Evolutionary conservation across 306 rosid species (phyloP).

Genomic region (Heteromeles arbutifolia): DNA sequence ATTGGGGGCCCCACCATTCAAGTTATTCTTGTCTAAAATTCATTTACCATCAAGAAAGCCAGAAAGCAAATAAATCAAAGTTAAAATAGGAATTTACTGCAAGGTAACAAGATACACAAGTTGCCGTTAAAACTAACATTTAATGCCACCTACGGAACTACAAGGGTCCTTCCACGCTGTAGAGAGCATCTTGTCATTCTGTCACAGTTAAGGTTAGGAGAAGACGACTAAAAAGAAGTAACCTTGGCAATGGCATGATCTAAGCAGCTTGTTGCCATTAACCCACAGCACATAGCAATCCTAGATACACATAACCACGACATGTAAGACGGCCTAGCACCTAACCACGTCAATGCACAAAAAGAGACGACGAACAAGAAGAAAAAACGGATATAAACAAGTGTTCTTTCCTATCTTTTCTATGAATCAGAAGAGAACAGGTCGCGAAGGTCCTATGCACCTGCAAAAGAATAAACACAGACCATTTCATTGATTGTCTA

Average conservation of each 20-base stretch:
- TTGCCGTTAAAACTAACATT: slow-evolving; percentile 15
- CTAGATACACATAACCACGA: slow-evolving; percentile 27
- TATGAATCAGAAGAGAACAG: slow-evolving; percentile 29
- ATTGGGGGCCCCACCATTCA: too few species aligned
- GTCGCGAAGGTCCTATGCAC: slow-evolving; percentile 17
- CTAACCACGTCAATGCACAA: slow-evolving; percentile 39
- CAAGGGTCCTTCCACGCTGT: slow-evolving; percentile 21
- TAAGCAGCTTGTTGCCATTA: slow-evolving; percentile 24
- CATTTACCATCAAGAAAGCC: background rate
- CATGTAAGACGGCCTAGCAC: slow-evolving; percentile 19
- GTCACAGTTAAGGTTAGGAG: slow-evolving; percentile 32
- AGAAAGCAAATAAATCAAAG: background rate
- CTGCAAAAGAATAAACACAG: slow-evolving; percentile 25
- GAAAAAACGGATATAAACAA: slow-evolving; percentile 3
- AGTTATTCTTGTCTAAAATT: background rate
- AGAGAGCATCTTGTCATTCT: slow-evolving; percentile 27
- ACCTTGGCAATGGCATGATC: slow-evolving; percentile 27
- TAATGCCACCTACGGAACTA: slow-evolving; percentile 17
- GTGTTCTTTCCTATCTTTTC: slow-evolving; percentile 29
- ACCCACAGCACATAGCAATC: slow-evolving; percentile 14
- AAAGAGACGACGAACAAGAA: background rate
- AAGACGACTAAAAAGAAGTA: slow-evolving; percentile 19
- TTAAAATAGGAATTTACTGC: background rate
- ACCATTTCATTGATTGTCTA: background rate
- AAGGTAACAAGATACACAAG: slow-evolving; percentile 10